phyloP scores from a whole-genome alignment of 768 basidiomycete species.

The Tulasnella sp. region DNA sequence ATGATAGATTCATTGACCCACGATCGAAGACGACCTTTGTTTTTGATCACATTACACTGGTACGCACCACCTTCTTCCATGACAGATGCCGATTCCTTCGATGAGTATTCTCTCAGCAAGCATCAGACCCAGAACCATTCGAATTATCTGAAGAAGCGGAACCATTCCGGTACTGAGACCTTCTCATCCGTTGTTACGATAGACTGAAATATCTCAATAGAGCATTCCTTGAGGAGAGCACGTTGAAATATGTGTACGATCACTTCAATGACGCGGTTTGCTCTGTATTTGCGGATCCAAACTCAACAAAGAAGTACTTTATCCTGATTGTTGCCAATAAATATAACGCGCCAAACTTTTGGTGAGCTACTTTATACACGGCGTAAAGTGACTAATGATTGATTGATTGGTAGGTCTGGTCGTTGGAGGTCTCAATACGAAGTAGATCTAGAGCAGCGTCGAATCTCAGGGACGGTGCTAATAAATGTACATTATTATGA shows the following conservation, averaged over 20 bases:
- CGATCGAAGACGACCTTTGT: constrained; percentile 61
- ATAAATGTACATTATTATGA: constrained; percentile 95
- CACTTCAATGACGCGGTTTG: constrained; percentile 73
- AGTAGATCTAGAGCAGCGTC: constrained; percentile 51
- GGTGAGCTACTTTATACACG: constrained; percentile 35
- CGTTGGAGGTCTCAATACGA: constrained; percentile 85
- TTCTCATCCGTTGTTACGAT: not conserved
- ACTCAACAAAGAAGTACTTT: constrained; percentile 37
- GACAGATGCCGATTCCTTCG: not conserved
- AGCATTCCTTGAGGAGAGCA: constrained; percentile 52
- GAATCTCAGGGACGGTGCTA: constrained; percentile 56
- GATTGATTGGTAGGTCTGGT: constrained; percentile 54
- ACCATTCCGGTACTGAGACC: constrained; percentile 49
- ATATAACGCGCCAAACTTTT: constrained; percentile 87
- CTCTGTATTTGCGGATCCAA: constrained; percentile 43
- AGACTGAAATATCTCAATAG: constrained; percentile 29
- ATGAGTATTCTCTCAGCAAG: constrained; percentile 40
- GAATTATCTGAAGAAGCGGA: constrained; percentile 55
- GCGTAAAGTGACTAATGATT: not conserved
- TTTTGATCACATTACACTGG: constrained; percentile 78
- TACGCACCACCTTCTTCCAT: constrained; percentile 29
- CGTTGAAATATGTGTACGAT: constrained; percentile 55
- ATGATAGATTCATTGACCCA: constrained; percentile 67
- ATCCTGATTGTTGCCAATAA: constrained; percentile 90
- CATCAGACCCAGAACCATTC: constrained; percentile 53